A percentile compares a stretch with the other conserved stretches of the same genome.
These are phyloP conservation scores for Colletotrichum navitas DNA, from an alignment of 2,329 filamentous ascomycete genomes.

Conservation along the genomic window DNA sequence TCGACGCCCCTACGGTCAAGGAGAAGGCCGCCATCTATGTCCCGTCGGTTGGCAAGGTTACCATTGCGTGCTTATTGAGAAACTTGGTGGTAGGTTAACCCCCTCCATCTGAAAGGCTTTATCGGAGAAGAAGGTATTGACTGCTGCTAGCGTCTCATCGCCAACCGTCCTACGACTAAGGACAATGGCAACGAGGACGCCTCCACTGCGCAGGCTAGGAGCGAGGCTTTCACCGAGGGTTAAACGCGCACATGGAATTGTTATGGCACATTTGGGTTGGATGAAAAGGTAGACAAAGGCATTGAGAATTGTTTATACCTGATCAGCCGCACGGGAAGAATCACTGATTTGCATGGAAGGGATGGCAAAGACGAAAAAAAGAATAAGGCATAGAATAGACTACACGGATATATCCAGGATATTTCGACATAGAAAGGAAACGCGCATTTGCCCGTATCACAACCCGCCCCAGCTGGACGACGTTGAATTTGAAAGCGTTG, in stretches of 20 bases:
- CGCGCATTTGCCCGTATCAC: slow-evolving; percentile 2
- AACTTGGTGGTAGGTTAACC: slow-evolving; percentile 81
- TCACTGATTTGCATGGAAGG: slow-evolving; percentile 21
- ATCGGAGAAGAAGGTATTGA: not conserved
- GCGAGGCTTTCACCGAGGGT: slow-evolving; percentile 57
- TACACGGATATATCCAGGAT: slow-evolving; percentile 23
- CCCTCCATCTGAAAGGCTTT: no score
- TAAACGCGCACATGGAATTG: slow-evolving; percentile 41
- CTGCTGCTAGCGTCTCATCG: slow-evolving; percentile 61
- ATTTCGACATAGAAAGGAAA: slow-evolving; percentile 29
- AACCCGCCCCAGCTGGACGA: no score
- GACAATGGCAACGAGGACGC: slow-evolving; percentile 50
- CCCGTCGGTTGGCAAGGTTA: slow-evolving; percentile 97
- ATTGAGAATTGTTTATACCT: slow-evolving; percentile 27
- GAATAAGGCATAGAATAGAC: slow-evolving; percentile 26
- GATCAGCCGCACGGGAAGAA: slow-evolving; percentile 21
- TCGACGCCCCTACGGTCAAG: slow-evolving; percentile 85
- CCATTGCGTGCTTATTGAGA: slow-evolving; percentile 89
- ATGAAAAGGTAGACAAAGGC: slow-evolving; percentile 1
- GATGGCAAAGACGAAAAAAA: slow-evolving; percentile 21
- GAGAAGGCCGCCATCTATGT: slow-evolving; percentile 98
- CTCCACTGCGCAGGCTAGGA: slow-evolving; percentile 52
- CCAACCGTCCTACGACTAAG: slow-evolving; percentile 59
- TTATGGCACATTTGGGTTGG: slow-evolving; percentile 18
- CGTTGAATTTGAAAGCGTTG: not conserved